Evolutionary conservation across 176 grass and related monocot genomes (phyloP).

Genomic region (Stipa capillata): DNA sequence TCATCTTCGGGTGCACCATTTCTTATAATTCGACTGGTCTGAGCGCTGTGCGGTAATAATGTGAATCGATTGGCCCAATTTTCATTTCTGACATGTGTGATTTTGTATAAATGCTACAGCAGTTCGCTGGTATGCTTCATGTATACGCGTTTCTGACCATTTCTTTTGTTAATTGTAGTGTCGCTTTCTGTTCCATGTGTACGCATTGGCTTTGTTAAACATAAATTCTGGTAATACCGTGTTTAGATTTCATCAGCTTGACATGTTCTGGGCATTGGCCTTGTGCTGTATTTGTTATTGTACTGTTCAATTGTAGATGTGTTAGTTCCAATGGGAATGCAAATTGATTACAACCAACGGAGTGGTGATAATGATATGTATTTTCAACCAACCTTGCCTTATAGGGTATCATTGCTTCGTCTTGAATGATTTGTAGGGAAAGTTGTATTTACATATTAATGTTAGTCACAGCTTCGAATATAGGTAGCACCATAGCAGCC

Average conservation of each 20-base stretch:
- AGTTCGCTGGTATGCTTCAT: neutral
- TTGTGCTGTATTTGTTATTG: neutral
- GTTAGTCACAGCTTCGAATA: neutral
- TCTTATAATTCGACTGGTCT: neutral
- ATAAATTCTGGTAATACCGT: neutral
- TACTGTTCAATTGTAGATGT: neutral
- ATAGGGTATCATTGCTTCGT: neutral
- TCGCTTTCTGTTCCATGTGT: neutral
- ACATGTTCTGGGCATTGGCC: neutral
- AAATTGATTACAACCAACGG: neutral
- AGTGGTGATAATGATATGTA: neutral
- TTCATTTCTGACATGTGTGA: neutral
- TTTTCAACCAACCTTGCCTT: neutral
- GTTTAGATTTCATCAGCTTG: neutral
- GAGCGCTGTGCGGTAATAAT: neutral
- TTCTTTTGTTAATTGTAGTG: neutral
- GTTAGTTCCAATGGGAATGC: neutral
- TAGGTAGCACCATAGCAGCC: neutral
- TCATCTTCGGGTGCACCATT: neutral
- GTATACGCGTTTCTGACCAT: too few relatives aligned
- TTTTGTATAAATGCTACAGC: neutral
- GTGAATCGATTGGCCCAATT: neutral
- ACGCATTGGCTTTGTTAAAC: neutral
- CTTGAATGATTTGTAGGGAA: neutral
- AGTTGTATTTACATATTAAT: neutral